These are phyloP conservation scores for Penicillium sp. DNA, from an alignment of 2,329 filamentous ascomycete genomes.

Conservation along the genomic window DNA sequence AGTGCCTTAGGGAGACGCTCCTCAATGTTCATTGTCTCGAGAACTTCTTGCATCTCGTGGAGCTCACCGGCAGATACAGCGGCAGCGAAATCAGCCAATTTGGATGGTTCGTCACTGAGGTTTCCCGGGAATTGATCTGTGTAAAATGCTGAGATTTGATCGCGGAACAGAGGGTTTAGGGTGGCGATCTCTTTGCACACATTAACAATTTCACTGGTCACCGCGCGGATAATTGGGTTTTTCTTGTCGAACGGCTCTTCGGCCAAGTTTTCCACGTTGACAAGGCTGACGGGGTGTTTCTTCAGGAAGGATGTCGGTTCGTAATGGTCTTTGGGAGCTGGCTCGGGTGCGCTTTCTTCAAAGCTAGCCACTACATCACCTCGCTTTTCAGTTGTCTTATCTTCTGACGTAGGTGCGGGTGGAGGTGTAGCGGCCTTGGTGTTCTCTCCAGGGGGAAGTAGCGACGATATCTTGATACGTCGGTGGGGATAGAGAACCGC, in stretches of 20 bases:
- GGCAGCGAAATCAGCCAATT: slow-evolving; percentile 94
- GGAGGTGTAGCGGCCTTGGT: slow-evolving; percentile 31
- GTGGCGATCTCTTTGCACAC: slow-evolving; percentile 96
- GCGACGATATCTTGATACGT: slow-evolving; percentile 81
- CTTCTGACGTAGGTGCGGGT: slow-evolving; percentile 31
- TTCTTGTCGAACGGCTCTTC: slow-evolving; percentile 91
- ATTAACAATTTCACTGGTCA: slow-evolving; percentile 97
- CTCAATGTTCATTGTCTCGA: slow-evolving; percentile 86
- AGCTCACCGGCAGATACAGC: slow-evolving; percentile 94
- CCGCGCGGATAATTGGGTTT: slow-evolving; percentile 81
- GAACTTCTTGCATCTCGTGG: slow-evolving; percentile 85
- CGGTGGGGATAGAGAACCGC: slow-evolving; percentile 95
- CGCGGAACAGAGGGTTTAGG: slow-evolving; percentile 90
- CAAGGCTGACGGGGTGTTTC: slow-evolving; percentile 88
- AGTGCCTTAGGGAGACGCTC: slow-evolving; percentile 89
- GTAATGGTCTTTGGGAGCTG: slow-evolving; percentile 60
- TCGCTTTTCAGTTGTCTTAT: slow-evolving; percentile 65
- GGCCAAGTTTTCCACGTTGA: slow-evolving; percentile 88
- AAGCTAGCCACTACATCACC: slow-evolving; percentile 97
- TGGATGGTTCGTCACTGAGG: slow-evolving; percentile 89
- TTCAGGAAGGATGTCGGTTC: slow-evolving; percentile 89
- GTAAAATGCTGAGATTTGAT: slow-evolving; percentile 95
- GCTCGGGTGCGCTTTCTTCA: slow-evolving; percentile 72
- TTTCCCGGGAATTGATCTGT: slow-evolving; percentile 95
- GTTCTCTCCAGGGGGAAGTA: slow-evolving; percentile 66